Evolutionary conservation across 768 basidiomycete genomes (phyloP), one percentile per base, ranked within the genome.

Genomic region (Naganishia randhawae): DNA sequence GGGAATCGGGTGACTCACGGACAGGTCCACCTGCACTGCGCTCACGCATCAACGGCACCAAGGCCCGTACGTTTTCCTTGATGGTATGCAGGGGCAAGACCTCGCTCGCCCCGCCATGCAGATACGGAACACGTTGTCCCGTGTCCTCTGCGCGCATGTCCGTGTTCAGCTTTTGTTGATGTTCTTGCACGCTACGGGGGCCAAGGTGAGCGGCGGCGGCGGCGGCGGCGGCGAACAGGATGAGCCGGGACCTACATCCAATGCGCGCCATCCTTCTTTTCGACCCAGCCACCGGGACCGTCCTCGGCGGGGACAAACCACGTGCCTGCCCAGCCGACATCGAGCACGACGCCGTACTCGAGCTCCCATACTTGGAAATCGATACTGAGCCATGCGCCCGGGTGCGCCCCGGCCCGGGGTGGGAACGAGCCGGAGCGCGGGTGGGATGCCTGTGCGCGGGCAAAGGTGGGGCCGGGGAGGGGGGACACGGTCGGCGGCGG

Each of bases 241-340:
- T 45, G 16, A 27, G n/a, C 16, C 14, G 25, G 68, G 25, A 65
- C 76, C 73, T 50, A 79, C 78, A 76, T 72, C 70, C 64, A 74
- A 70, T 77, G 76, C 0, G 75, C 78, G 14, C 61, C 42, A 39
- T 77, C 76, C 19, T 67, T 54, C 65, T 69, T 72, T 45, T 74
- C 72, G 51, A 75, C 74, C 66, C 69, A 74, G n/a, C 25, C 29
- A 13, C 45, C 42, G n/a, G 50, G 45, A 19, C 16, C 55, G 25
- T 50, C 31, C 1, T 25, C 22, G 17, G 17, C 29, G 11, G 10
- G 17, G 3, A 37, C 75, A 69, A 72, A 77, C 74, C 73, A 77
- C 11, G 66, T 67, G 2, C 73, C 75, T 13, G 75, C 71, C 73
- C 73, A 79, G 8, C 78, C 77, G 6, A 77, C 72, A 41, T 77